Conservation (phyloP, 768 basidiomycete genomes). For the Candolleomyces efflorescens region DNA sequence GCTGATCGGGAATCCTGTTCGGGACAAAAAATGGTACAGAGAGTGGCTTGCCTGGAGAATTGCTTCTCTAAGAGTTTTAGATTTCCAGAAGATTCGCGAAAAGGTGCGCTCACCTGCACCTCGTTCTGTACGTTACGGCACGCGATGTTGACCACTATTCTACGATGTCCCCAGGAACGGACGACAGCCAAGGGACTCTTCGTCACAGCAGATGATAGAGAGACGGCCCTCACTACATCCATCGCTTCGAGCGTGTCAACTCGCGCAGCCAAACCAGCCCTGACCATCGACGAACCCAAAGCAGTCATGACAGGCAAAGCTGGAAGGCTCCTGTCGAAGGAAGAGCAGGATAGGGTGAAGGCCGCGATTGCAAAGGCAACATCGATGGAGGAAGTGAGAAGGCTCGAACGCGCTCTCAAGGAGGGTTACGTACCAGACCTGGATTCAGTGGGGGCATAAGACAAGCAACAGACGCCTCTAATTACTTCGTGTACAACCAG, state of each 20-base stretch:
- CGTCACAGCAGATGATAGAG: slow-evolving; percentile 72
- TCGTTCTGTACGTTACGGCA: slow-evolving; percentile 24
- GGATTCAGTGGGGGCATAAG: slow-evolving; percentile 74
- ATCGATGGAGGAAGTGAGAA: slow-evolving; percentile 84
- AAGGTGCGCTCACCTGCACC: slow-evolving; percentile 63
- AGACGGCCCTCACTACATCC: slow-evolving; percentile 77
- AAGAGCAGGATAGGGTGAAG: slow-evolving; percentile 84
- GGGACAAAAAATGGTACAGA: slow-evolving; percentile 93
- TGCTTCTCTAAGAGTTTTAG: slow-evolving; percentile 84
- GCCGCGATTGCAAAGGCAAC: slow-evolving; percentile 88
- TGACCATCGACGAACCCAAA: slow-evolving; percentile 80
- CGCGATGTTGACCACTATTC: not conserved
- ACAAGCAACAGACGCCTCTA: not conserved
- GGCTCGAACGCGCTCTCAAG: slow-evolving; percentile 73
- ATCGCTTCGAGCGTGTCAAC: slow-evolving; percentile 42
- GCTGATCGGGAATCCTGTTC: slow-evolving; percentile 78
- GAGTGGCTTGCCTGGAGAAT: slow-evolving; percentile 92
- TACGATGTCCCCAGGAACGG: slow-evolving; percentile 57
- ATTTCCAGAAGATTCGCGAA: slow-evolving; percentile 93
- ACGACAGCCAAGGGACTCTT: slow-evolving; percentile 70
- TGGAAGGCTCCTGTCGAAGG: slow-evolving; percentile 86
- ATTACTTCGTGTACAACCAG: not conserved
- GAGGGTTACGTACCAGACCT: slow-evolving; percentile 82
- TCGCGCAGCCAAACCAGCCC: slow-evolving; percentile 52
- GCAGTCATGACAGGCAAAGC: slow-evolving; percentile 57